Base-by-base conservation (phyloP, 345 rosid species). In the Populus deltoides region DNA sequence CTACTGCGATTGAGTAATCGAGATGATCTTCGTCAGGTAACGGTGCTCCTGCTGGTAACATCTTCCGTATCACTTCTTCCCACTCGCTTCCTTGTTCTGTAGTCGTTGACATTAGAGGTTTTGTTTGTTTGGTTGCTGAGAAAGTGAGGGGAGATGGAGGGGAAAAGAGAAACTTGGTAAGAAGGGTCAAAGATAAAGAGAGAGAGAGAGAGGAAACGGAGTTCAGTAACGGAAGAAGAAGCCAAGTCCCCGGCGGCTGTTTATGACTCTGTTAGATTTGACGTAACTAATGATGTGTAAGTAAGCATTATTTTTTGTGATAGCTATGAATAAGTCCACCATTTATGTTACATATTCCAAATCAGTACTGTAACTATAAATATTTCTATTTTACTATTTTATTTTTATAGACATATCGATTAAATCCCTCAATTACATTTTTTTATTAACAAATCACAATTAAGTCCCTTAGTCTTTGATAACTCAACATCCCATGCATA, bases 1-100 rank as follows among this genome's bases (percentile, higher is more conserved):
- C 89, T 8, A 90, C 71, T 2, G 92, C 93, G 74, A 90, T 85
- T 31, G 90, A 90, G 81, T 81, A 90, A 80, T 90, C 90, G 71
- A 87, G 79, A 27, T 68, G 79, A 11, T 68, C 79, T 69, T 69
- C 79, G 39, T 78, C 81, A 5, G 81, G 81, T 35, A 78, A 71
- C 33, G 81, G 81, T 22, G 81, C 81, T 17, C 81, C 81, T 8
- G 70, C 76, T 5, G 81, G 81, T 65, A 78, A 65, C 81, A 78
- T 78, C 66, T 65, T 78, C 59, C 76, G 35, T 49, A 78, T 9
- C 6, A 49, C 76, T 35, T 71, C 71, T 25, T 78, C 66, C 81
- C 81, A 78, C 57, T 53, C 5, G 51, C 36, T 65, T 12, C 62
- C 80, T 61, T 63, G 47, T 36, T 67, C 43, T 10, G 8, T 17